Conservation (phyloP, 371 early-diverging fungal species). For the Circinella minor region DNA sequence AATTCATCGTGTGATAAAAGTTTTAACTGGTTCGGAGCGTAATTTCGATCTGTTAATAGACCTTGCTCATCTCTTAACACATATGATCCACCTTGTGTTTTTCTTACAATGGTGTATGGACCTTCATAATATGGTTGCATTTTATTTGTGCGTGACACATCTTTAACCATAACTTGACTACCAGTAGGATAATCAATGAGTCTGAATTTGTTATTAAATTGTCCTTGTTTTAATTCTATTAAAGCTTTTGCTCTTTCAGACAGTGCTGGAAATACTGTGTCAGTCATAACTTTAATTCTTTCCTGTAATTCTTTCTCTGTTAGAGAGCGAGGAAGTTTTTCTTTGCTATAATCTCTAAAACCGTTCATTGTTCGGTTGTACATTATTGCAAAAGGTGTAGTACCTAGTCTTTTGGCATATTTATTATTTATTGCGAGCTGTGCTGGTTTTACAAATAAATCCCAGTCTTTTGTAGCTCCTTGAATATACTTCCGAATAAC, state of each 20-base stretch:
- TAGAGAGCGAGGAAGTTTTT: background rate
- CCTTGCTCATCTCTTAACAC: conserved; percentile 22
- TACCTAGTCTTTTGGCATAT: conserved; percentile 1
- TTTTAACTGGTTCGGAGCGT: conserved; percentile 20
- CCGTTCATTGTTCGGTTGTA: conserved; percentile 23
- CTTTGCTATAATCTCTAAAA: conserved; percentile 21
- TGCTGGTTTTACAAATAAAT: conserved; percentile 14
- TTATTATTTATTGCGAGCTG: conserved; percentile 15
- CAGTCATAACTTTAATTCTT: conserved; percentile 20
- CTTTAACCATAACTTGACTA: conserved; percentile 15
- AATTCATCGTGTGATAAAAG: conserved; percentile 22
- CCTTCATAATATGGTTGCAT: conserved; percentile 20
- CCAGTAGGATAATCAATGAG: conserved; percentile 10
- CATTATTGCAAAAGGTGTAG: conserved; percentile 17
- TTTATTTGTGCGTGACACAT: background rate
- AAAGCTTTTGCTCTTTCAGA: conserved; percentile 18
- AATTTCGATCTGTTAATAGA: conserved; percentile 15
- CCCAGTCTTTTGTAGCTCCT: conserved; percentile 22
- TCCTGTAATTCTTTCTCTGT: conserved; percentile 13
- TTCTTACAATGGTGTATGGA: conserved; percentile 23
- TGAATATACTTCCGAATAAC: conserved; percentile 23
- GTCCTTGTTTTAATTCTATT: conserved; percentile 4
- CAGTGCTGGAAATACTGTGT: conserved; percentile 29
- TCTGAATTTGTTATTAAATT: conserved; percentile 15
- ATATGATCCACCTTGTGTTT: conserved; percentile 23